These are phyloP conservation scores for Pseudohalonectria lignicola DNA, from an alignment of 2,329 filamentous ascomycete genomes.

Conservation along the genomic window DNA sequence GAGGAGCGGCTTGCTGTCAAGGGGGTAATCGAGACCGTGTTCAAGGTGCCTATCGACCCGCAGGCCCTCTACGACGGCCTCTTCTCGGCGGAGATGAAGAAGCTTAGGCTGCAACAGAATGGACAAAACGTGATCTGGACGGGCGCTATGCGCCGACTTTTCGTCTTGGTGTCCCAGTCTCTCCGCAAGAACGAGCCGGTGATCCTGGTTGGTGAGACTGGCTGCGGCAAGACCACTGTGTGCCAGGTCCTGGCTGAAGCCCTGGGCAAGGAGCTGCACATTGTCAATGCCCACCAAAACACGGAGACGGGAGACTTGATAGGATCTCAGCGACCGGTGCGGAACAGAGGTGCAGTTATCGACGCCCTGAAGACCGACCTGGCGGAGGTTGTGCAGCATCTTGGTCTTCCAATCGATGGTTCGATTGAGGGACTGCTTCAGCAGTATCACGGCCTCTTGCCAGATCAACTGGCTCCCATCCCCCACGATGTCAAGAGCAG, in stretches of 20 bases:
- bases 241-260: constrained; percentile 85
- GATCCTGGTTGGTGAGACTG: constrained; percentile 89
- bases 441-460: constrained; percentile 43
- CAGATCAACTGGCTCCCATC: constrained; percentile 30
- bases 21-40: constrained; percentile 76
- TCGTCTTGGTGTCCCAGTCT: constrained; percentile 78
- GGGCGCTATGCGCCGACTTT: constrained; percentile 82
- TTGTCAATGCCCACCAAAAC: constrained; percentile 96
- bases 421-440: constrained; percentile 45
- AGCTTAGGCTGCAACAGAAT: constrained; percentile 34
- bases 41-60: constrained; percentile 75
- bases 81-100: constrained; percentile 42
- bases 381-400: constrained; percentile 25
- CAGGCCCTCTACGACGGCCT: constrained; percentile 58
- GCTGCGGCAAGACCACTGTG: constrained; percentile 95
- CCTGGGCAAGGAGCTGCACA: constrained; percentile 63
- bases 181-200: constrained; percentile 88
- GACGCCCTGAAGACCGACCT: constrained; percentile 56
- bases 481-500: constrained; percentile 34
- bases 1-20: constrained; percentile 81
- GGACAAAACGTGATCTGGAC: constrained; percentile 79
- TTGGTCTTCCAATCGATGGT: constrained; percentile 24
- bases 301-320: constrained; percentile 96
- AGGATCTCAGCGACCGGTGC: constrained; percentile 81
- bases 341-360: constrained; percentile 68